Evolutionary conservation across 805 yeast genomes (phyloP), one percentile per base, ranked within the genome.

Genomic region (Candida nitratophila): DNA sequence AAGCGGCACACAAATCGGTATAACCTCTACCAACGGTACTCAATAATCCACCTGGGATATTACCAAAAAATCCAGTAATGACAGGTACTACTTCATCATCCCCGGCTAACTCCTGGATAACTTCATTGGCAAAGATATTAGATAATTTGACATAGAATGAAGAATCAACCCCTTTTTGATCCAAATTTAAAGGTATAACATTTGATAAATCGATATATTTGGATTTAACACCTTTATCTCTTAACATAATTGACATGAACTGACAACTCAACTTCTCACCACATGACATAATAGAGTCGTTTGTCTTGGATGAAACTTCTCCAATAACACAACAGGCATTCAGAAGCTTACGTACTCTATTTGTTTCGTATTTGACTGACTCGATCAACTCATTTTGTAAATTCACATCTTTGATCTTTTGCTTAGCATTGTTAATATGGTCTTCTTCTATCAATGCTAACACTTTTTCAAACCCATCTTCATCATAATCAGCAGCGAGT

Each of bases 21-120:
- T 93, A 93, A 33, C 99, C 99, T 60, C 99, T 81, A 38, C 99
- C 99, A 45, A 93, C 96, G 42, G 95, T 87, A 56, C 84, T 84
- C 51, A 93, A 70, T 45, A 93, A 69, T 15, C 99, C 98, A 51
- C 96, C 97, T 30, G 97, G 98, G n/a, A 93, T 85, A 32, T 79
- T 71, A 24, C 99, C 99, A 56, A 93, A 93, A 63, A 87, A 93
- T 2, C 99, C 99, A 27, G 99, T 93, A 45, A 93, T 73, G 1
- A 93, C 96, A 1, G 99, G 99, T 20, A 90, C 82, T 15, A 74
- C 53, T 20, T 64, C 68, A 15, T 58, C 57, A 5, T 48, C 54
- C 24, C 51, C 50, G 33, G 56, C 63, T 29, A 63, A 59, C 31
- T 66, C 50, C 14, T 66, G 65, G 35, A 61, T 51, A 21, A 83